Evolutionary conservation across 208 protist genomes (phyloP), one percentile per base, ranked within the genome.

Genomic region (Leishmania major): DNA sequence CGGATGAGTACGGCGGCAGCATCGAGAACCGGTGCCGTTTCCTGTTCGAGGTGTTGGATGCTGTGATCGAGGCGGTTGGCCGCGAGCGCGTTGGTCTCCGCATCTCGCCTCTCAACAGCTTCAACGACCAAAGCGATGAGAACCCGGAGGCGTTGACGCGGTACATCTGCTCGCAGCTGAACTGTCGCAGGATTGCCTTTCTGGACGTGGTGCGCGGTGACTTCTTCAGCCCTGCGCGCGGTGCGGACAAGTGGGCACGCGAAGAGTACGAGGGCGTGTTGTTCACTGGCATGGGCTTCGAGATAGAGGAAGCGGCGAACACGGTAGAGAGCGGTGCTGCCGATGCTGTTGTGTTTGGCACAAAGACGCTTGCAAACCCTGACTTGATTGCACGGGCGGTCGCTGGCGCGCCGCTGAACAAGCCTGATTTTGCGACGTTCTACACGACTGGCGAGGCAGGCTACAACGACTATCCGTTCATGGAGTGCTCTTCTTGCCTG

Each of bases 1-100:
- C 90, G 5, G 96, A 94, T 76, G 78, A 94, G 75, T 99, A 98
- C 84, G 97, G 96, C 60, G 97, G 96, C 69, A 88, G 75, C 79
- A 84, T 98, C 47, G 91, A 95, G 80, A 96, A 93, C 82, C 89
- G 93, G 51, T 84, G 85, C 72, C 91, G 91, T 49, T 90, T 98
- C 43, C 74, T 94, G 35, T 70, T 96, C 35, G 93, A 97, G 64
- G 91, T 98, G 47, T 78, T 97, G 75, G 84, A 93, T 43, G 94
- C 86, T 0, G 89, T 95, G 62, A 77, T 78, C 25, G 67, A 77
- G 53, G 87, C 74, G 55, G 60, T 95, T 31, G 91, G 88, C 25
- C 47, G 47, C 60, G 88, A 91, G 78, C 78, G 79, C 77, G 86
- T 92, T 57, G 91, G 71, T 19, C 69, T 96, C 51, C 92, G 92